Conservation (phyloP, 164 flowering plant genomes). For the Tetracentron sinense region DNA sequence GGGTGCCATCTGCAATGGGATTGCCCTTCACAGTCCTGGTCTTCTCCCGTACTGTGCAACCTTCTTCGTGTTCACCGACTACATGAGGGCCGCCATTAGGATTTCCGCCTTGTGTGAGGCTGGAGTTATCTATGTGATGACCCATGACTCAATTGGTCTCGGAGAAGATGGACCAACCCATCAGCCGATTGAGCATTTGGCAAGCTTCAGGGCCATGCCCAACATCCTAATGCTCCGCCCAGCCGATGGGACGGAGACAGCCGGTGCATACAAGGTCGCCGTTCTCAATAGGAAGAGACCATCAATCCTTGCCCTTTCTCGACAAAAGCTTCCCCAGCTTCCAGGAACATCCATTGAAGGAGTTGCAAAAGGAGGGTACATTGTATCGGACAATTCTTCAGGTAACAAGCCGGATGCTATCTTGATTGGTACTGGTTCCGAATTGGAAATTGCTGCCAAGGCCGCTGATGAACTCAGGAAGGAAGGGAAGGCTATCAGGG, state of each 20-base stretch:
- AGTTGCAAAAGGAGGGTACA: constrained; percentile 91
- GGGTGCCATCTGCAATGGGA: constrained; percentile 98
- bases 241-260: constrained; percentile 96
- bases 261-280: constrained; percentile 91
- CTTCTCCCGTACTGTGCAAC: constrained; percentile 94
- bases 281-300: constrained; percentile 77
- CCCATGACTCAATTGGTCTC: constrained; percentile 96
- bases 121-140: constrained; percentile 93
- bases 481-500: constrained; percentile 85
- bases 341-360: constrained; percentile 88
- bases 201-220: constrained; percentile 99
- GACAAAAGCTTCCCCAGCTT: constrained; percentile 85
- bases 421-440: constrained; percentile 94
- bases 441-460: constrained; percentile 77
- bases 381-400: constrained; percentile 69
- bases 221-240: constrained; percentile 94
- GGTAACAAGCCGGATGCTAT: constrained; percentile 89
- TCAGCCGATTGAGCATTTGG: constrained; percentile 96
- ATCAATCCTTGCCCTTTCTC: constrained; percentile 84
- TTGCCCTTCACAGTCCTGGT: constrained; percentile 87
- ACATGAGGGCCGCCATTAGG: constrained; percentile 96
- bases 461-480: constrained; percentile 86
- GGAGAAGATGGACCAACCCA: constrained; percentile 99
- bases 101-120: constrained; percentile 81
- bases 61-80: constrained; percentile 97